phyloP scores from a whole-genome alignment of 352 stramenopile species.

The Phytophthora chlamydospora region DNA sequence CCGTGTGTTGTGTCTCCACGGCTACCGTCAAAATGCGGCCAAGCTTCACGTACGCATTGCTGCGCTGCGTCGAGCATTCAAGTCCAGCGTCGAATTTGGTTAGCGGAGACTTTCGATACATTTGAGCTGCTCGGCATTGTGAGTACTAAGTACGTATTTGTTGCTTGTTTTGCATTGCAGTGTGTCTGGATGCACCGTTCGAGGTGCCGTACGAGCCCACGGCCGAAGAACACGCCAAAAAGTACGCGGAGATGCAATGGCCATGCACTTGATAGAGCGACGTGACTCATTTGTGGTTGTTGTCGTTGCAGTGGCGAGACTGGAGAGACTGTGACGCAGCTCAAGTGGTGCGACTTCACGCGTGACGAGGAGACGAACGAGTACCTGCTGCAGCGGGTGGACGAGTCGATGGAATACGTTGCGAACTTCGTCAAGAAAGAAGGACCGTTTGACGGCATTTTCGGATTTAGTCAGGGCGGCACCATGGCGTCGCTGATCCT shows the following conservation, averaged over 20 bases:
- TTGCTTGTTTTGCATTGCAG: conserved; percentile 33
- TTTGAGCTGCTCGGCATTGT: conserved; percentile 4
- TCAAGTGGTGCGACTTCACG: conserved; percentile 80
- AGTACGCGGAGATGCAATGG: conserved; percentile 23
- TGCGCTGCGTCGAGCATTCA: conserved; percentile 73
- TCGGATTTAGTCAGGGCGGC: conserved; percentile 86
- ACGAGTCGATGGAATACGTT: conserved; percentile 76
- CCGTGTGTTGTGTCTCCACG: conserved; percentile 86
- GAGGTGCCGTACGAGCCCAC: conserved; percentile 75
- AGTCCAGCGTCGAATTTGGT: conserved; percentile 86
- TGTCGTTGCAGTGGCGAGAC: conserved; percentile 25
- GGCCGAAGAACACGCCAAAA: conserved; percentile 50
- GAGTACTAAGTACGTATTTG: background rate
- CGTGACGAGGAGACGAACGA: conserved; percentile 47
- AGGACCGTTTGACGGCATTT: conserved; percentile 86
- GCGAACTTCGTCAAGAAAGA: conserved; percentile 63
- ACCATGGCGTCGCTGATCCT: conserved; percentile 73
- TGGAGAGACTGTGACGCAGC: conserved; percentile 58
- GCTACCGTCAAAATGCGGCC: conserved; percentile 78
- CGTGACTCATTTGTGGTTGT: background rate
- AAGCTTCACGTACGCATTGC: conserved; percentile 80
- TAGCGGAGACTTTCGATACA: conserved; percentile 9
- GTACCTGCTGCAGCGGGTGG: conserved; percentile 53
- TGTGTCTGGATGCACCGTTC: conserved; percentile 80
- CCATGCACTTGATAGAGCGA: background rate